Evolutionary conservation across 2,329 filamentous ascomycete species (phyloP).

Genomic region (Coniochaeta sp.): DNA sequence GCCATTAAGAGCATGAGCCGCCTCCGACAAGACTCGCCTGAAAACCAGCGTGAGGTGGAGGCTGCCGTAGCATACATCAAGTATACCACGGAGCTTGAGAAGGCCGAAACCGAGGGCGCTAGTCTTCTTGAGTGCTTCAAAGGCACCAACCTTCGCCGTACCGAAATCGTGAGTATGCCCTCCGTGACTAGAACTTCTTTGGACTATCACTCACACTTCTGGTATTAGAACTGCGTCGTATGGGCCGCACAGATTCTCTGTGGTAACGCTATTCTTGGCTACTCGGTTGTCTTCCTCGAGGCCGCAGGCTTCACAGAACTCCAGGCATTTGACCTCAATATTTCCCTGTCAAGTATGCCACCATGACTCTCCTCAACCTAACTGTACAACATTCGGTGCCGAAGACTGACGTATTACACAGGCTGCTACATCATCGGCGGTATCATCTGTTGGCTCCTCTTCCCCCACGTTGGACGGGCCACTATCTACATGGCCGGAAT

Average conservation of each 20-base stretch:
- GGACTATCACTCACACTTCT: no score
- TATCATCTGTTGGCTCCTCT: constrained; percentile 31
- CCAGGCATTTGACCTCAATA: constrained; percentile 30
- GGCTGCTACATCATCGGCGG: constrained; percentile 32
- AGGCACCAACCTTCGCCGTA: constrained; percentile 17
- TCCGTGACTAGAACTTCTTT: no score
- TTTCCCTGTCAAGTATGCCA: constrained; percentile 14
- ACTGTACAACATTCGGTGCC: no score
- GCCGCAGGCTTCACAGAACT: constrained; percentile 27
- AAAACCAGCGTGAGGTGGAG: constrained; percentile 19
- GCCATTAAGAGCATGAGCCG: constrained; percentile 17
- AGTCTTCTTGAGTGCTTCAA: constrained; percentile 16
- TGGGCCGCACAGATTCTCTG: constrained; percentile 31
- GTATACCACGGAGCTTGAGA: constrained; percentile 16
- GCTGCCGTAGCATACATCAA: constrained; percentile 17
- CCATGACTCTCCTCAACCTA: no score
- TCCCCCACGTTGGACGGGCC: constrained; percentile 29
- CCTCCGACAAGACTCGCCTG: constrained; percentile 14
- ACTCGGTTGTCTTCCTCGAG: constrained; percentile 30
- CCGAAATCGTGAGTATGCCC: constrained; percentile 14
- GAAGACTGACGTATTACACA: constrained; percentile 17
- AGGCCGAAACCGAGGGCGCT: constrained; percentile 13
- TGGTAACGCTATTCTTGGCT: constrained; percentile 28
- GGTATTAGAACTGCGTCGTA: constrained; percentile 30
- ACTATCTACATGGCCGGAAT: constrained; percentile 33